Evolutionary conservation across 2,329 filamentous ascomycete genomes (phyloP).

Genomic region (Tolypocladium tundrense): DNA sequence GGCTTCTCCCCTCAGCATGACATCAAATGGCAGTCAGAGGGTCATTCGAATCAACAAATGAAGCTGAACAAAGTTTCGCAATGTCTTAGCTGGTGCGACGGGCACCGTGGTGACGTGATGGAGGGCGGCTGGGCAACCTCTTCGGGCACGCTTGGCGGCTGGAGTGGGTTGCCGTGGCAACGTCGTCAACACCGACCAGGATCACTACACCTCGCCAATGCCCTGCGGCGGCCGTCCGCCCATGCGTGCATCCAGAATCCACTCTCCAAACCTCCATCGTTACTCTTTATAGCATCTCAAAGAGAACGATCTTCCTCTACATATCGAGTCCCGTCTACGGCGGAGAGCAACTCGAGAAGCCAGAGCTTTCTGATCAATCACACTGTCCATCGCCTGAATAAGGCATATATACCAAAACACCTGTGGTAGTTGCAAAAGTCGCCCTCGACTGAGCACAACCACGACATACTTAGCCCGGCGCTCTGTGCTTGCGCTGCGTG

Average conservation of each 20-base stretch:
- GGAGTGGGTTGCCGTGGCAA: constrained; percentile 20
- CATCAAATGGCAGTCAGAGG: background rate
- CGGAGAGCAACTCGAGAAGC: constrained; percentile 8
- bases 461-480: constrained; percentile 53
- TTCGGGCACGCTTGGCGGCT: background rate
- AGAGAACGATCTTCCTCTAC: constrained; percentile 1
- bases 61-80: constrained; percentile 1
- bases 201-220: constrained; percentile 12
- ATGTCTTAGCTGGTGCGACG: constrained; percentile 3
- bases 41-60: background rate
- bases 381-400: constrained; percentile 18
- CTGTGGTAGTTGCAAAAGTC: constrained; percentile 22
- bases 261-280: constrained; percentile 8
- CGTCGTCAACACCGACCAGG: constrained; percentile 17
- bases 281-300: constrained; percentile 3
- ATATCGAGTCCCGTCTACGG: constrained; percentile 5
- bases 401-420: constrained; percentile 15
- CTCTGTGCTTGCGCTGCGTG: constrained; percentile 75
- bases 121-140: background rate
- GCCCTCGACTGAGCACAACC: constrained; percentile 38
- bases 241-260: constrained; percentile 15
- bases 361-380: constrained; percentile 9
- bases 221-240: constrained; percentile 10
- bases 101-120: constrained; percentile 10
- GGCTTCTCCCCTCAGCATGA: background rate